Evolutionary conservation across 2,329 filamentous ascomycete species (phyloP).

Genomic region (Penicillium rolfsii): DNA sequence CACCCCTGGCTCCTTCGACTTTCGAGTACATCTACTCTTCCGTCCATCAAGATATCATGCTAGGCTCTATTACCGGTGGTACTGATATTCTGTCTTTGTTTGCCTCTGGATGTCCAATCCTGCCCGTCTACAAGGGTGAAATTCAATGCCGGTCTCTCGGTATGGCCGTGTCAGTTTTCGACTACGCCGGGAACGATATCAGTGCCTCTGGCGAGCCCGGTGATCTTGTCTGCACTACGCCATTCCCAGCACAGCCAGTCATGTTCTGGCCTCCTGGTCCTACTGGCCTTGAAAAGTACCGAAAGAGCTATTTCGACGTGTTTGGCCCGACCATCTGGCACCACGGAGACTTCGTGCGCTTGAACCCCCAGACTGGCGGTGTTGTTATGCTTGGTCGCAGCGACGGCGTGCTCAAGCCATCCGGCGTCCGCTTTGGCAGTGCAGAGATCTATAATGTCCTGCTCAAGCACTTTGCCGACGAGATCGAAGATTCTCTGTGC

Average conservation of each 20-base stretch:
- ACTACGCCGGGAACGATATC: slow-evolving; percentile 61
- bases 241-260: slow-evolving; percentile 90
- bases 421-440: slow-evolving; percentile 86
- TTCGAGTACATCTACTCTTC: slow-evolving; percentile 86
- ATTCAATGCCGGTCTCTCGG: slow-evolving; percentile 78
- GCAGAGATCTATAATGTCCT: slow-evolving; percentile 98
- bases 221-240: slow-evolving; percentile 81
- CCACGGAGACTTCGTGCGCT: slow-evolving; percentile 85
- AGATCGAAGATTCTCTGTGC: slow-evolving; percentile 85
- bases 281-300: slow-evolving; percentile 74
- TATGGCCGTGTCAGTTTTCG: slow-evolving; percentile 69
- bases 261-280: slow-evolving; percentile 75
- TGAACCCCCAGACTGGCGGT: slow-evolving; percentile 72
- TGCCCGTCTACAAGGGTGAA: slow-evolving; percentile 72
- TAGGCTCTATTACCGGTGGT: slow-evolving; percentile 91
- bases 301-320: slow-evolving; percentile 81
- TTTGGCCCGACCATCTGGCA: slow-evolving; percentile 77
- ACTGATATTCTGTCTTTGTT: slow-evolving; percentile 97
- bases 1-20: slow-evolving; percentile 87
- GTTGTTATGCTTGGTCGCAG: slow-evolving; percentile 89
- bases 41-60: slow-evolving; percentile 78
- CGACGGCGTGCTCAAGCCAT: slow-evolving; percentile 90
- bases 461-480: slow-evolving; percentile 74
- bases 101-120: slow-evolving; percentile 76
- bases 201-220: slow-evolving; percentile 70